A percentile compares a stretch with the other conserved stretches of the same genome.
Evolutionary conservation across 176 grass and related monocot species (phyloP).

Genomic region (Cenchrus americanus): DNA sequence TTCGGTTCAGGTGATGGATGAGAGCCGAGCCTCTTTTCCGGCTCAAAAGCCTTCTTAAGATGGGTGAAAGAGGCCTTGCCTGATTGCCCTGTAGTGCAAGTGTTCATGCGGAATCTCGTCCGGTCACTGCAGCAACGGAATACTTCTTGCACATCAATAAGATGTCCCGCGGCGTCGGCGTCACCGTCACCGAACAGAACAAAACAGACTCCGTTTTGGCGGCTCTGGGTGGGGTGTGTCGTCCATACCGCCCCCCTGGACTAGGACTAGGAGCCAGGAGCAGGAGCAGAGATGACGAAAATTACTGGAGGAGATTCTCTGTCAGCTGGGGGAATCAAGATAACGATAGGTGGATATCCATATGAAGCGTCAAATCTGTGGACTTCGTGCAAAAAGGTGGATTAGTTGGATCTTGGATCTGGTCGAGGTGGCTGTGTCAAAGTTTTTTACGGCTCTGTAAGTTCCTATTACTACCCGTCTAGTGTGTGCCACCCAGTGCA

Average conservation of each 20-base stretch:
- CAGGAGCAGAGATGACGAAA: background rate
- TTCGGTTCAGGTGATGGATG: constrained; percentile 48
- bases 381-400: background rate
- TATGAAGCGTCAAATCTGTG: constrained; percentile 27
- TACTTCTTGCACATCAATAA: constrained; percentile 42
- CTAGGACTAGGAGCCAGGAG: background rate
- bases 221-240: constrained; percentile 26
- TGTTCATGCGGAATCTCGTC: constrained; percentile 46
- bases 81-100: background rate
- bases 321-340: constrained; percentile 3
- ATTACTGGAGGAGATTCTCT: constrained; percentile 19
- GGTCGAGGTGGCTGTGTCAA: background rate
- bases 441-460: constrained; percentile 33
- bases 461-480: background rate
- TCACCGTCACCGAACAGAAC: constrained; percentile 38
- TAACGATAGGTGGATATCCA: background rate
- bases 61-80: constrained; percentile 31
- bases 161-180: constrained; percentile 37
- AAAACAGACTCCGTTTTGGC: constrained; percentile 37
- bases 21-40: constrained; percentile 23
- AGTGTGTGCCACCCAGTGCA: background rate
- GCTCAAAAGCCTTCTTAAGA: constrained; percentile 40
- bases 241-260: constrained; percentile 26
- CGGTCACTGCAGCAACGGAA: constrained; percentile 29
- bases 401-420: background rate